Evolutionary conservation across 2,329 filamentous ascomycete species (phyloP).

Genomic region (Scytalidium lignicola): DNA sequence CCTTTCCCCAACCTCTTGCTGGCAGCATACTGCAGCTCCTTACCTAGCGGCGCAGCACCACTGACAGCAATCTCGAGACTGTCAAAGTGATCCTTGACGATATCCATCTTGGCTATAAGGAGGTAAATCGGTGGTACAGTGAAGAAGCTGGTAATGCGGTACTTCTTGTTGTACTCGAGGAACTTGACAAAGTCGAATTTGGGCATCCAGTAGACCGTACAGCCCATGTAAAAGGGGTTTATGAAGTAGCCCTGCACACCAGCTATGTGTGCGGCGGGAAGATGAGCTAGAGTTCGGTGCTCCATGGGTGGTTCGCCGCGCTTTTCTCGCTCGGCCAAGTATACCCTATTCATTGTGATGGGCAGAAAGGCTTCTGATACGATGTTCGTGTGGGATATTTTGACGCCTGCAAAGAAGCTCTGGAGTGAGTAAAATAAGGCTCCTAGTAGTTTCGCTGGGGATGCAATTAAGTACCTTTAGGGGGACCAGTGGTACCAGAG

Average conservation of each 20-base stretch:
- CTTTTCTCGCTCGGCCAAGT: conserved; percentile 14
- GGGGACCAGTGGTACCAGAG: conserved; percentile 73
- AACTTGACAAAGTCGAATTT: conserved; percentile 53
- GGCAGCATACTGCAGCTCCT: conserved; percentile 46
- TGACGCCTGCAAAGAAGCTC: conserved; percentile 24
- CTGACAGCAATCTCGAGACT: conserved; percentile 40
- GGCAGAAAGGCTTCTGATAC: conserved; percentile 34
- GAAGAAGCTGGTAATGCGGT: conserved; percentile 49
- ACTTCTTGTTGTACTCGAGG: conserved; percentile 44
- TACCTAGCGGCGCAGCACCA: conserved; percentile 53
- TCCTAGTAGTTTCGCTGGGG: too few relatives aligned
- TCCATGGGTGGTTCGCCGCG: conserved; percentile 23
- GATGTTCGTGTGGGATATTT: conserved; percentile 37
- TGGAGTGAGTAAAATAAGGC: not conserved
- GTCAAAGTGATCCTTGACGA: conserved; percentile 51
- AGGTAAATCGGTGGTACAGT: conserved; percentile 58
- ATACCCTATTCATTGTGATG: conserved; percentile 26
- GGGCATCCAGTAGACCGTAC: conserved; percentile 57
- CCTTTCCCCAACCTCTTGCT: conserved; percentile 50
- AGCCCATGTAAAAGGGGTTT: conserved; percentile 39
- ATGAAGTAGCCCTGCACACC: conserved; percentile 42
- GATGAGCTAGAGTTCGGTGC: conserved; percentile 38
- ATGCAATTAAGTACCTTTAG: conserved; percentile 60
- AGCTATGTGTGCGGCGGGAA: conserved; percentile 42
- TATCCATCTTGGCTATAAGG: conserved; percentile 50